Conservation (phyloP, 2,329 filamentous ascomycete genomes). For the Cordyceps tenuipes region DNA sequence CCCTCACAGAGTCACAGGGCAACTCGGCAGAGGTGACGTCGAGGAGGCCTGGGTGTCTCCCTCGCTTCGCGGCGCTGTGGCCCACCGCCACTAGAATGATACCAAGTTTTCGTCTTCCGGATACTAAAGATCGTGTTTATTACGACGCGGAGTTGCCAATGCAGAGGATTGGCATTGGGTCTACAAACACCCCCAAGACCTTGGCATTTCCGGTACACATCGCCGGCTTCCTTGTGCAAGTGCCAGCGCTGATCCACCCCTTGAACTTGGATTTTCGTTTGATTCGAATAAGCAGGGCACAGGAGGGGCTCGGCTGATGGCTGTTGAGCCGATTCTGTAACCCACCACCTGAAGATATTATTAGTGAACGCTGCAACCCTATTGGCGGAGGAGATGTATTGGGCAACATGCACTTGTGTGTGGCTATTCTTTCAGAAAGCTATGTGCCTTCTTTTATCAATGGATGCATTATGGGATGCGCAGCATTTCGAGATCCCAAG, state of each 20-base stretch:
- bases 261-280: not conserved
- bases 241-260: not conserved
- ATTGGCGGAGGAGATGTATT: not conserved
- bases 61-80: not conserved
- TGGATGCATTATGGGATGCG: not conserved
- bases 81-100: constrained; percentile 7
- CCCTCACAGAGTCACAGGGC: not conserved
- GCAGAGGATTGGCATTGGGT: not conserved
- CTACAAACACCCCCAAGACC: not conserved
- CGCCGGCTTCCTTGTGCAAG: not conserved
- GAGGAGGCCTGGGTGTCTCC: constrained; percentile 1
- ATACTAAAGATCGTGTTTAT: not conserved
- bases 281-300: constrained; percentile 3
- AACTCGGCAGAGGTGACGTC: constrained; percentile 16
- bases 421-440: not conserved
- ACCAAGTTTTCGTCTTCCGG: not conserved
- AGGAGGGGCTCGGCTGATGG: not conserved
- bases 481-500: not conserved
- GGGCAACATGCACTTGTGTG: not conserved
- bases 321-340: not conserved
- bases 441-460: not conserved
- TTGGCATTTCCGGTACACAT: not conserved
- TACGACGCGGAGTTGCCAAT: constrained; percentile 1
- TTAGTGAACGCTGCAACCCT: not conserved
- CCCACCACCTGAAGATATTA: not conserved